Evolutionary conservation across 2,329 filamentous ascomycete species (phyloP), one percentile per base, ranked within the genome.

Genomic region (Aspergillus phoenicis): DNA sequence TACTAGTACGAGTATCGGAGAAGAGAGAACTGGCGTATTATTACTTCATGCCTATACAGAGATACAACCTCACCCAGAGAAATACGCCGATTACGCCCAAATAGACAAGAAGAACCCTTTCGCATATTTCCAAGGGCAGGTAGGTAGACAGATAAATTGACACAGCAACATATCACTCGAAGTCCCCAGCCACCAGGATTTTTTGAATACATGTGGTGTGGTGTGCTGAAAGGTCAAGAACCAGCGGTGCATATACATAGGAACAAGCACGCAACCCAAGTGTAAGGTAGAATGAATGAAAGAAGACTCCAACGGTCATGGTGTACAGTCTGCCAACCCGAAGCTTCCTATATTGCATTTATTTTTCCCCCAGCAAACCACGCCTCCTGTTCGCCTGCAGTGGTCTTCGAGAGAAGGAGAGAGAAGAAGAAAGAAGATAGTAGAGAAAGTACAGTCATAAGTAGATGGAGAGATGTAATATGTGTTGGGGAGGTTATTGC

Each of bases 341-440:
- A 47, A 20, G 22, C 20, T 28, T 22, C 28, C 41, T 45, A 33
- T 30, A 47, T 26, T n/a, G 17, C 30, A 26, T 59, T 59, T 43
- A 41, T 41, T 10, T 38, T 45, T 15, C 13, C 33, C 33, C 26
- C 39, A 33, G 24, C 52, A 49, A 61, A 57, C 22, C 55, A 43
- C 53, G 43, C 55, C 51, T 57, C 57, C 57, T 53, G 48, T 61
- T 65, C 57, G 57, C 59, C 59, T 52, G 52, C 41, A 47, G 53
- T 53, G 41, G n/a, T 20, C 26, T 48, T 17, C 11, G 33, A 13
- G 33, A 36, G 28, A 57, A 20, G 20, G 20, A 20, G 20, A 20
- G 20, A 20, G 20, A 10, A 55, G 39, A 58, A 62, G 57, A 36
- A 56, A 11, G 15, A 59, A 55, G 17, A 57, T 33, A 49, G 39